Evolutionary conservation across 768 basidiomycete species (phyloP).

Genomic region (Suillus ampliporus): DNA sequence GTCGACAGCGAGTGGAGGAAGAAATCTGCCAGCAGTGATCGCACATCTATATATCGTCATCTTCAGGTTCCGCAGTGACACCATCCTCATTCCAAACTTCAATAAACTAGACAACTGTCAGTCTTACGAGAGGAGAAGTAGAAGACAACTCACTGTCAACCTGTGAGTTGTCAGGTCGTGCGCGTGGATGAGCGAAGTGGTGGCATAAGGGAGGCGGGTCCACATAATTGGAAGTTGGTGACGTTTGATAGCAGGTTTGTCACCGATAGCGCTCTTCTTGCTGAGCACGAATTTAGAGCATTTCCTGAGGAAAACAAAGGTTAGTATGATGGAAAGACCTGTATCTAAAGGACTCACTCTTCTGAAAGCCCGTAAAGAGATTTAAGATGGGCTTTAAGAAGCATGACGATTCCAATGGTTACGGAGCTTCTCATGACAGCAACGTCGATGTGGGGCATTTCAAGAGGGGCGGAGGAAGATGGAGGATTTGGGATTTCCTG

Average conservation of each 20-base stretch:
- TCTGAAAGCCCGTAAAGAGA: slow-evolving; percentile 84
- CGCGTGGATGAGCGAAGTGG: slow-evolving; percentile 59
- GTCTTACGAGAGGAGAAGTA: slow-evolving; percentile 3
- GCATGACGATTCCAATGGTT: slow-evolving; percentile 82
- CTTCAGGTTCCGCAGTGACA: slow-evolving; percentile 65
- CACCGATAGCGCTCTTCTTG: slow-evolving; percentile 91
- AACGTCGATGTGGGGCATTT: slow-evolving; percentile 19
- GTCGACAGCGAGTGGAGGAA: slow-evolving; percentile 1
- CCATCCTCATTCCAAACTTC: slow-evolving; percentile 87
- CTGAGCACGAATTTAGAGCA: slow-evolving; percentile 84
- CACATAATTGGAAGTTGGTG: slow-evolving; percentile 70
- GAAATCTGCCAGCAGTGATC: background rate
- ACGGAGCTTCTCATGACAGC: slow-evolving; percentile 69
- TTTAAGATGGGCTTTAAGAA: slow-evolving; percentile 89
- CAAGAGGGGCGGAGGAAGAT: background rate
- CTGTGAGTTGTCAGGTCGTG: slow-evolving; percentile 70
- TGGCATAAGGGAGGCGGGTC: slow-evolving; percentile 75
- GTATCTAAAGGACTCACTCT: slow-evolving; percentile 65
- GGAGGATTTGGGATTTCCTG: slow-evolving; percentile 12
- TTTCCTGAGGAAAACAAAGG: slow-evolving; percentile 61
- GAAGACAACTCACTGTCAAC: slow-evolving; percentile 55
- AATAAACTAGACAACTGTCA: slow-evolving; percentile 56
- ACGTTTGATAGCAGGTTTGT: slow-evolving; percentile 74
- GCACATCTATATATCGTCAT: slow-evolving; percentile 44
- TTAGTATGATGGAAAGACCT: background rate